Evolutionary conservation across 2,329 filamentous ascomycete species (phyloP).

Genomic region (Penicillium sp.): DNA sequence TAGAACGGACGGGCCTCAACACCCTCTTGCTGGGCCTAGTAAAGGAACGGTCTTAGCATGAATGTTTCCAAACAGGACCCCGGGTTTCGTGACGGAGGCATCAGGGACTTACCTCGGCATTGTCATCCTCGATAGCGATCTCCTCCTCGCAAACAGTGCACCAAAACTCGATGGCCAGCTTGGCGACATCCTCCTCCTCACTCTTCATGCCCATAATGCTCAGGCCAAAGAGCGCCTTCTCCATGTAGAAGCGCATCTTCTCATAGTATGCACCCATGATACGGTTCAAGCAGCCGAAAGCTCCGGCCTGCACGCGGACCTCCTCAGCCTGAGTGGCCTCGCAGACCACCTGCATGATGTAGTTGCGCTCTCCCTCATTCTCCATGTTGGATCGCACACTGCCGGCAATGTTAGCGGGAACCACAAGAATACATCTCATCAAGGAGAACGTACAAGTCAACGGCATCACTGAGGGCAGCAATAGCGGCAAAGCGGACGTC

Average conservation of each 20-base stretch:
- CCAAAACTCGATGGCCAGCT: slow-evolving; percentile 98
- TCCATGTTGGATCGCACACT: slow-evolving; percentile 93
- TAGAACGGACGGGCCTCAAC: slow-evolving; percentile 88
- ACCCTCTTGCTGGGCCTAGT: slow-evolving; percentile 65
- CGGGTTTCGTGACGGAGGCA: background rate
- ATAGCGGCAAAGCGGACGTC: slow-evolving; percentile 94
- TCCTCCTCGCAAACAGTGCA: slow-evolving; percentile 99
- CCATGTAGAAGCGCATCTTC: slow-evolving; percentile 99
- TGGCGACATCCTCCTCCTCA: slow-evolving; percentile 95
- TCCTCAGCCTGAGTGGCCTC: slow-evolving; percentile 96
- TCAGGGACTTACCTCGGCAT: slow-evolving; percentile 64
- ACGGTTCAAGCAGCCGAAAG: slow-evolving; percentile 95
- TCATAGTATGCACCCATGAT: slow-evolving; percentile 99
- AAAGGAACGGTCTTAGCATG: slow-evolving; percentile 23
- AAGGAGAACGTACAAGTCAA: slow-evolving; percentile 67
- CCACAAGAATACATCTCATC: background rate
- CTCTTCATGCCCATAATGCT: slow-evolving; percentile 99
- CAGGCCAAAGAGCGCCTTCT: slow-evolving; percentile 96
- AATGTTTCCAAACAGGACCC: background rate
- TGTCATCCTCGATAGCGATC: slow-evolving; percentile 96
- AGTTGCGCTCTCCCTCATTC: slow-evolving; percentile 98
- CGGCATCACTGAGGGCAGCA: slow-evolving; percentile 88
- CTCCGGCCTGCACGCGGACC: slow-evolving; percentile 87
- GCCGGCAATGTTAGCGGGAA: background rate
- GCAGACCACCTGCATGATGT: slow-evolving; percentile 99